Evolutionary conservation across 495 filamentous ascomycete genomes (phyloP), one percentile per base, ranked within the genome.

Genomic region (Glarea lozoyensis): DNA sequence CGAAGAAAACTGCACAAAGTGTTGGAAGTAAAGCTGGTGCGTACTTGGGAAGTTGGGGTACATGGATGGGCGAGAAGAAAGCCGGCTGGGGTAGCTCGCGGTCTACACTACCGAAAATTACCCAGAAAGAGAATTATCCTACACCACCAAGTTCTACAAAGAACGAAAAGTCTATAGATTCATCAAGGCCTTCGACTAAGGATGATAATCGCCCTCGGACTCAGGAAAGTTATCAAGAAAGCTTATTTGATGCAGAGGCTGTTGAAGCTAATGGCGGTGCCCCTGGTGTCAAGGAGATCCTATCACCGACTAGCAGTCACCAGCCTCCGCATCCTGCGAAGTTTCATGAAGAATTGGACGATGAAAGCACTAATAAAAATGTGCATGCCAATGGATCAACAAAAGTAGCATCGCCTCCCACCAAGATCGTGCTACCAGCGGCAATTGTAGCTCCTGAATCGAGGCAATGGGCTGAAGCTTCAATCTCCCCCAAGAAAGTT

Each of bases 31-130:
- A 81, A 48, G 90, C 90, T 9, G 75, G 86, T 13, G 83, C 90
- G 4, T 98, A 95, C 53, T 70, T 98, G 36, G 88, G 82, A 37
- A 93, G 87, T 19, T 97, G 93, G 93, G 81, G 88, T n/a, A 65
- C 77, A 2, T 98, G 92, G 92, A 90, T 90, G 4, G 79, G 78
- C 21, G 89, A 98, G 63, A 94, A 93, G 64, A 86, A 83, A 55
- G 60, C 60, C 11, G 72, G 76, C 6, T 76, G 75, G 68, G 70
- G 66, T 35, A 57, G 67, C 6, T 31, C 56, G 7, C 56, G 57
- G n/a, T 49, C 43, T 6, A 35, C 47, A 23, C 53, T 19, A n/a
- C 57, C 57, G 31, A 56, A 47, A 46, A 54, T 29, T 51, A 23
- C 50, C 43, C 39, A 55, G 45, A 55, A 50, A n/a, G 42, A 45